Percentiles rank a stretch among this genome's conserved stretches.
These are phyloP conservation scores for Plasmodium ovale DNA, from an alignment of 169 alveolate species.

Conservation along the genomic window DNA sequence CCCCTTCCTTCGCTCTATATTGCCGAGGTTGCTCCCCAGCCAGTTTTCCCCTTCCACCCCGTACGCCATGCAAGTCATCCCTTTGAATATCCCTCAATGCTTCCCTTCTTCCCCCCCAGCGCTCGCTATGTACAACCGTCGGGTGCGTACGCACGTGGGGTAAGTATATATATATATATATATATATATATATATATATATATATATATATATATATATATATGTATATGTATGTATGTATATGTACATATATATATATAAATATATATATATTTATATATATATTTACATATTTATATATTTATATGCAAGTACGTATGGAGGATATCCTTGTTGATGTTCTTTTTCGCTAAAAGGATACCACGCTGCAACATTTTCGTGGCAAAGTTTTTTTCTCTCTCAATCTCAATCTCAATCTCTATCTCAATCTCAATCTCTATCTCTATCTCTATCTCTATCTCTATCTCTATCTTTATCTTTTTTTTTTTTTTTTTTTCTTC, in stretches of 20 bases:
- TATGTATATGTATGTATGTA: neutral
- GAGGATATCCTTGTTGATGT: too few species aligned
- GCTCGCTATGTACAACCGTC: too few species aligned
- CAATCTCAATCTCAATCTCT: too few species aligned
- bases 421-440: too few species aligned
- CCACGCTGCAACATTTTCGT: too few species aligned
- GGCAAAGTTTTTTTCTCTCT: too few species aligned
- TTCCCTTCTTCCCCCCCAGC: too few species aligned
- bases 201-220: too few species aligned
- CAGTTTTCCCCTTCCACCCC: neutral
- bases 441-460: neutral
- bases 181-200: neutral
- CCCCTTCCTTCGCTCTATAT: neutral
- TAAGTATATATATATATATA: neutral
- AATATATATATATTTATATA: neutral
- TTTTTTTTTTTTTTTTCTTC: neutral
- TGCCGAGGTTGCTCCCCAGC: neutral
- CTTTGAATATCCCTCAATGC: neutral
- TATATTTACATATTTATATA: neutral
- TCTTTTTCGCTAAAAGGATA: too few species aligned
- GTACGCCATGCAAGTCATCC: neutral
- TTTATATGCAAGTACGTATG: neutral
- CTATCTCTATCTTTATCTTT: neutral
- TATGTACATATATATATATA: conserved; percentile 4
- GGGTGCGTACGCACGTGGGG: neutral